Percentiles rank a stretch among this genome's conserved stretches.
phyloP scores from a whole-genome alignment of 345 rosid genomes.

The Triadica sebifera region DNA sequence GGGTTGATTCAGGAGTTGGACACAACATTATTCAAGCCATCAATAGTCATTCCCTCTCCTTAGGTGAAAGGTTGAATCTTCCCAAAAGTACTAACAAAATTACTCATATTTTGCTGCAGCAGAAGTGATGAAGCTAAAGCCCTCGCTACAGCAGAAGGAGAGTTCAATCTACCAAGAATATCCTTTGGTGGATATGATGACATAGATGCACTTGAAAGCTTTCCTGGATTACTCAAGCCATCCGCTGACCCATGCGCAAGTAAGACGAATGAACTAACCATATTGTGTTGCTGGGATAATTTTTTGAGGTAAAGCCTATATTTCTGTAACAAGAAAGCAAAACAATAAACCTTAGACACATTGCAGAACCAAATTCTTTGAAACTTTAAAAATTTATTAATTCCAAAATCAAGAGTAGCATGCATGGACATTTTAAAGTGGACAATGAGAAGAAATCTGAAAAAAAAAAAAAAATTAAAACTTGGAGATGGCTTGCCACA shows the following conservation, averaged over 20 bases:
- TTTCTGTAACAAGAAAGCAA: constrained; percentile 52
- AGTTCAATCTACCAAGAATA: constrained; percentile 54
- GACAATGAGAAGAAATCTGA: constrained; percentile 6
- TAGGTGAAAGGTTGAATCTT: constrained; percentile 45
- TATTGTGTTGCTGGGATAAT: constrained; percentile 51
- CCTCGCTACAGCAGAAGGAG: constrained; percentile 46
- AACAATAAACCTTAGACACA: neutral
- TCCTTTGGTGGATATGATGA: constrained; percentile 50
- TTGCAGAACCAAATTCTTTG: neutral
- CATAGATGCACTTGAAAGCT: constrained; percentile 44
- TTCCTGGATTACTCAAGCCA: constrained; percentile 52
- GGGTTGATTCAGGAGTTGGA: constrained; percentile 40
- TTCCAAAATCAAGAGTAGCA: neutral
- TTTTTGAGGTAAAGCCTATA: constrained; percentile 81
- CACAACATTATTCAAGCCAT: constrained; percentile 41
- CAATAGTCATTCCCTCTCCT: constrained; percentile 32
- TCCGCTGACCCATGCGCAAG: constrained; percentile 49
- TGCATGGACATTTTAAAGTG: neutral
- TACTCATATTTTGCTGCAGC: constrained; percentile 41
- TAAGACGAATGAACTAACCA: constrained; percentile 53
- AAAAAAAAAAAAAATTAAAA: constrained; percentile 28
- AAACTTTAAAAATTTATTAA: neutral
- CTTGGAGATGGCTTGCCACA: constrained; percentile 98
- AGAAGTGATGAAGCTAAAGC: constrained; percentile 55
- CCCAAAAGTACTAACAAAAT: constrained; percentile 41